These are phyloP conservation scores for Yamadazyma mexicana DNA, from an alignment of 1,139 yeast species.

Conservation along the genomic window DNA sequence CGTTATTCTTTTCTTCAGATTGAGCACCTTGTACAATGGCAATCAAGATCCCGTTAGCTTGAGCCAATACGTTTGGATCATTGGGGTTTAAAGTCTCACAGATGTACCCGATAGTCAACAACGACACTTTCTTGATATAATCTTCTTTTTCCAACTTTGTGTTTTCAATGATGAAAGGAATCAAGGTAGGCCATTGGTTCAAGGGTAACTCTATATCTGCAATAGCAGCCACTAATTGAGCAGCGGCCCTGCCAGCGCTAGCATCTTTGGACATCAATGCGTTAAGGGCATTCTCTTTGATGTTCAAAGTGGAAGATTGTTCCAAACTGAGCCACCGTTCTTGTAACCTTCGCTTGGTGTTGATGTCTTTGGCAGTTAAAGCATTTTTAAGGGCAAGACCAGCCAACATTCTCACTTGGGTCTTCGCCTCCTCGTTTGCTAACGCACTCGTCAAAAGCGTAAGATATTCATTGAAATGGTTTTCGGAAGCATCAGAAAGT, in stretches of 20 bases:
- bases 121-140: slow-evolving; percentile 80
- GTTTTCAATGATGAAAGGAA: slow-evolving; percentile 79
- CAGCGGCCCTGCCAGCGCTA: slow-evolving; percentile 84
- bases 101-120: slow-evolving; percentile 89
- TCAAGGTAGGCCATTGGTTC: slow-evolving; percentile 84
- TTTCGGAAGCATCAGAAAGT: slow-evolving; percentile 68
- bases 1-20: slow-evolving; percentile 67
- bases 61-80: slow-evolving; percentile 75
- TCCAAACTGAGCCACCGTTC: slow-evolving; percentile 66
- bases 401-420: slow-evolving; percentile 91
- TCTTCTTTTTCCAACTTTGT: slow-evolving; percentile 78
- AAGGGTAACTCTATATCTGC: slow-evolving; percentile 93
- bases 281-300: slow-evolving; percentile 65
- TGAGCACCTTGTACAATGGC: slow-evolving; percentile 98
- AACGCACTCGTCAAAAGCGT: slow-evolving; percentile 71
- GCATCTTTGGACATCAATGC: slow-evolving; percentile 68
- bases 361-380: slow-evolving; percentile 71
- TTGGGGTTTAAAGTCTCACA: slow-evolving; percentile 93
- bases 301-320: slow-evolving; percentile 52
- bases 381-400: slow-evolving; percentile 87
- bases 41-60: slow-evolving; percentile 88
- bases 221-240: slow-evolving; percentile 93
- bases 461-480: slow-evolving; percentile 73
- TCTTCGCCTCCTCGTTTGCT: slow-evolving; percentile 61
- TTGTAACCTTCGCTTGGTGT: slow-evolving; percentile 51